These are phyloP conservation scores for Aureobasidium musti DNA, from an alignment of 2,329 filamentous ascomycete species.

Conservation along the genomic window DNA sequence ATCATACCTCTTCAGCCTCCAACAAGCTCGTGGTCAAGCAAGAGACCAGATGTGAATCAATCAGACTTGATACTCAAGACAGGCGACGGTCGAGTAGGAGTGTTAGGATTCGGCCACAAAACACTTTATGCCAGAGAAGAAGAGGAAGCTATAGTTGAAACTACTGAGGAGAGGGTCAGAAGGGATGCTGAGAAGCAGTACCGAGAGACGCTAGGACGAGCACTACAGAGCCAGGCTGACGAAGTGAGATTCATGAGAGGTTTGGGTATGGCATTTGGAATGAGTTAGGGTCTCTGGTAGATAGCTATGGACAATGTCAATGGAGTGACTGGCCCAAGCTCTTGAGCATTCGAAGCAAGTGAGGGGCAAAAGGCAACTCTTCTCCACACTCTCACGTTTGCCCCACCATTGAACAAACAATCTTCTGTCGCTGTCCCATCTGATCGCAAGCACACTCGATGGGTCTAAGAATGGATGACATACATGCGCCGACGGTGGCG, in stretches of 20 bases:
- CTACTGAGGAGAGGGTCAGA: constrained; percentile 51
- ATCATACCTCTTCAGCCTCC: constrained; percentile 59
- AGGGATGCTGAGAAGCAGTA: constrained; percentile 63
- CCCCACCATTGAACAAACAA: constrained; percentile 20
- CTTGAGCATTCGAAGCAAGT: constrained; percentile 13
- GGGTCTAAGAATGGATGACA: constrained; percentile 64
- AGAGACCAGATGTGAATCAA: constrained; percentile 40
- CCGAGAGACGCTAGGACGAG: constrained; percentile 69
- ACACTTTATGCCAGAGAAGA: constrained; percentile 43
- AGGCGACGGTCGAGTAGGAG: constrained; percentile 73
- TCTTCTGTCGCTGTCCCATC: background rate
- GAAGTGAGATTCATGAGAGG: constrained; percentile 74
- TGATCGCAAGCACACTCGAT: constrained; percentile 39
- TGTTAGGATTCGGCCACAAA: constrained; percentile 56
- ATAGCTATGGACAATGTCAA: background rate
- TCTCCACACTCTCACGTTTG: constrained; percentile 24
- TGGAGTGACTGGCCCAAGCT: constrained; percentile 24
- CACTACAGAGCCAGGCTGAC: constrained; percentile 74
- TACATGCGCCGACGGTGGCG: constrained; percentile 70
- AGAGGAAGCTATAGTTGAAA: constrained; percentile 48
- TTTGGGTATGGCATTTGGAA: constrained; percentile 50
- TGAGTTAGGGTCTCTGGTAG: constrained; percentile 5
- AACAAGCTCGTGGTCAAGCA: background rate
- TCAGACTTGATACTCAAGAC: constrained; percentile 85
- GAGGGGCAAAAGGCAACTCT: constrained; percentile 26